Evolutionary conservation across 2,329 filamentous ascomycete species (phyloP).

Genomic region (Trichoderma brevicompactum): DNA sequence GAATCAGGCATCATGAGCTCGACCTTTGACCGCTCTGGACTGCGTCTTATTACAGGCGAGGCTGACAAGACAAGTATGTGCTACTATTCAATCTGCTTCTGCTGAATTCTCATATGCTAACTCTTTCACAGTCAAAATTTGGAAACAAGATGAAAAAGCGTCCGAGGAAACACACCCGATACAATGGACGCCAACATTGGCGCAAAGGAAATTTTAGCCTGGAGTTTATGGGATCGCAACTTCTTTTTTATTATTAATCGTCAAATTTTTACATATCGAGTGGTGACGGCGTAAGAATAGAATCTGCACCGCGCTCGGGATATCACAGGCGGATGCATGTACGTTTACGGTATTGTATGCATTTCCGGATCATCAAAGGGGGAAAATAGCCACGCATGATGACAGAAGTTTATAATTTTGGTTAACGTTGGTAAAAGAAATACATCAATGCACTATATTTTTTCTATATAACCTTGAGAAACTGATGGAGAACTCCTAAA

Average conservation of each 20-base stretch:
- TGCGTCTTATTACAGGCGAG: constrained; percentile 91
- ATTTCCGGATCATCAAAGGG: not conserved
- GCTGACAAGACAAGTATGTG: constrained; percentile 86
- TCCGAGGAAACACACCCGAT: constrained; percentile 90
- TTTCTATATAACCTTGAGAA: not conserved
- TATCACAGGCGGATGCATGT: not conserved
- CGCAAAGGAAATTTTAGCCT: constrained; percentile 71
- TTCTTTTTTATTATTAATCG: not conserved
- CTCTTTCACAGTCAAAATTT: constrained; percentile 75
- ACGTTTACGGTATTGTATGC: not conserved
- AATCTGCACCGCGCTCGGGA: not conserved
- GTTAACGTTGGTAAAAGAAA: not conserved
- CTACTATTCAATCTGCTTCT: not conserved
- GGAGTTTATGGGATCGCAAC: constrained; percentile 7
- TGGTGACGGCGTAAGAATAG: not conserved
- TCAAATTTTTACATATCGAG: not conserved
- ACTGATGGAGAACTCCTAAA: not conserved
- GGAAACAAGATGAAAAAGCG: constrained; percentile 90
- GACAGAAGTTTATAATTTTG: not conserved
- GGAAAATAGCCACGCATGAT: not conserved
- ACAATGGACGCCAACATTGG: constrained; percentile 85
- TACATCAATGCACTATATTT: not conserved
- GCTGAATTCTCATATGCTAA: not conserved
- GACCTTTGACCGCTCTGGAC: constrained; percentile 85
- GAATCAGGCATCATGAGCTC: constrained; percentile 95